A percentile compares a stretch with the other conserved stretches of the same genome.
Evolutionary conservation across 345 rosid genomes (phyloP).

Genomic region (Isatis tinctoria): DNA sequence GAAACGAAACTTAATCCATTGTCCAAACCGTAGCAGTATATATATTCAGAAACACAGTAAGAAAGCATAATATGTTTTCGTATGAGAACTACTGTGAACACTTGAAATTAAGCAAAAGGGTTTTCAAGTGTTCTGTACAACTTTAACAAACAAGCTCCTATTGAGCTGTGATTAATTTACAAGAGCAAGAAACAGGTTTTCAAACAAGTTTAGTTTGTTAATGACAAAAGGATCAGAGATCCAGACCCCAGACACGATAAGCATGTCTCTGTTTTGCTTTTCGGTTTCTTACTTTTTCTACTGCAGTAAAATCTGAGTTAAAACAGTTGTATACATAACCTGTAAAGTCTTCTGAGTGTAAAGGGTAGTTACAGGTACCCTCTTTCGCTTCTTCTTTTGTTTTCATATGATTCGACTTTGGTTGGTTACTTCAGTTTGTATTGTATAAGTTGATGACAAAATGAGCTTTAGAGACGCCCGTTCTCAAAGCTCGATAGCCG

Average conservation of each 20-base stretch:
- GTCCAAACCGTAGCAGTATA: not conserved
- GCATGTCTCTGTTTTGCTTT: constrained; percentile 11
- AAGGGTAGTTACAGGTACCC: constrained; percentile 9
- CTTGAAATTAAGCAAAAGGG: constrained; percentile 10
- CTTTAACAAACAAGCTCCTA: constrained; percentile 12
- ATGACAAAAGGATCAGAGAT: constrained; percentile 2
- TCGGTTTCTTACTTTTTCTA: constrained; percentile 8
- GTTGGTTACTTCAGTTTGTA: constrained; percentile 19
- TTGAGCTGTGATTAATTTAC: constrained; percentile 19
- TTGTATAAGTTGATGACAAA: constrained; percentile 21
- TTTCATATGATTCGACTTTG: constrained; percentile 7
- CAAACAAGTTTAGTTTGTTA: not conserved
- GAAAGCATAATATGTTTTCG: not conserved
- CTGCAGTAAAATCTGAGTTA: constrained; percentile 7
- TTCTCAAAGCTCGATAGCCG: constrained; percentile 72
- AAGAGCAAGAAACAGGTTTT: constrained; percentile 3
- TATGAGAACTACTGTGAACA: not conserved
- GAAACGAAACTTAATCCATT: not conserved
- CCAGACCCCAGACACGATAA: constrained; percentile 1
- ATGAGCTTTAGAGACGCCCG: constrained; percentile 33
- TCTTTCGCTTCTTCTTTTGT: not conserved
- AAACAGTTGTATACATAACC: constrained; percentile 20
- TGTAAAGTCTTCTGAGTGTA: not conserved
- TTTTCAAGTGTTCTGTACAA: constrained; percentile 19
- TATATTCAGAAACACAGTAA: too few relatives aligned